Evolutionary conservation across 176 grass and related monocot genomes (phyloP).

Genomic region (Rhynchospora breviuscula): DNA sequence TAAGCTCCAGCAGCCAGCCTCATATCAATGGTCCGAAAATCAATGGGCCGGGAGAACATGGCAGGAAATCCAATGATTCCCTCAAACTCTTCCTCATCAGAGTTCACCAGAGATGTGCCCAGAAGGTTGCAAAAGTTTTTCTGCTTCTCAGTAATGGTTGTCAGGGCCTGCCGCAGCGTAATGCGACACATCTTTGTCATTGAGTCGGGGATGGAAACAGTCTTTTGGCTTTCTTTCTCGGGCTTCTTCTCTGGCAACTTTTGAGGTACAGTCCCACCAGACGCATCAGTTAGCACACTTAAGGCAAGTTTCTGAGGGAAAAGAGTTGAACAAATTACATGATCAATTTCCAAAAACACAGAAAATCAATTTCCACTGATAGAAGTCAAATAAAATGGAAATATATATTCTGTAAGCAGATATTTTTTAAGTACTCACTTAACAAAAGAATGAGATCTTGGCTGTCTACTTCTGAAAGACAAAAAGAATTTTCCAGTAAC

Average conservation of each 20-base stretch:
- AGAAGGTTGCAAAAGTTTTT: conserved; percentile 94
- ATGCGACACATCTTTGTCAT: conserved; percentile 83
- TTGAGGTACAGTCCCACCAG: conserved; percentile 36
- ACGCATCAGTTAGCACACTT: conserved; percentile 66
- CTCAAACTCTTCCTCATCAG: conserved; percentile 87
- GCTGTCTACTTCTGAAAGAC: background rate
- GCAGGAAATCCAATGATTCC: conserved; percentile 96
- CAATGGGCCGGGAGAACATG: conserved; percentile 90
- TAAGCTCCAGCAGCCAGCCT: conserved; percentile 85
- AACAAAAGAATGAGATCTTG: background rate
- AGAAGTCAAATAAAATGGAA: background rate
- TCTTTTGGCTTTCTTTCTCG: conserved; percentile 28
- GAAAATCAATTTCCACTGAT: background rate
- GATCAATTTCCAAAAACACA: background rate
- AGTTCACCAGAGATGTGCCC: conserved; percentile 73
- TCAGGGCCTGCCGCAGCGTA: conserved; percentile 39
- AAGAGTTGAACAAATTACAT: conserved; percentile 4
- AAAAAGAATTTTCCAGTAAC: background rate
- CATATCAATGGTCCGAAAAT: conserved; percentile 96
- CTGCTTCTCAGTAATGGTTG: conserved; percentile 70
- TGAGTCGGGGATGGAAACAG: conserved; percentile 69
- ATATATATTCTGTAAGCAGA: background rate
- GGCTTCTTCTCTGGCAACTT: conserved; percentile 28
- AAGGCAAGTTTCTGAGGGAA: conserved; percentile 81
- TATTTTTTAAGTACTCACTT: background rate